These are phyloP conservation scores for Mortierella sp. DNA, from an alignment of 371 early-diverging fungal genomes.

Conservation along the genomic window DNA sequence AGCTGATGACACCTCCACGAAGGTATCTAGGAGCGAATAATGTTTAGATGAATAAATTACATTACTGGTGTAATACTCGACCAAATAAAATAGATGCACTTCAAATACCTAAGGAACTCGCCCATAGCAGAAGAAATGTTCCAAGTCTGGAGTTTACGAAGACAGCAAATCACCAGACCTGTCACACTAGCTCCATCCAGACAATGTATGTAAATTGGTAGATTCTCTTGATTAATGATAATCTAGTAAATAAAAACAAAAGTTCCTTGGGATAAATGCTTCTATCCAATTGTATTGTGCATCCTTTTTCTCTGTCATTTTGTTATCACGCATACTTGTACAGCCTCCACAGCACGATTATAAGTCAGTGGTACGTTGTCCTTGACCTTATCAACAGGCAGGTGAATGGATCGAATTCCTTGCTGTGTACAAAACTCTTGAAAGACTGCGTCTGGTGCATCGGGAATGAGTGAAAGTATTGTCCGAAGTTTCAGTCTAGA, in stretches of 20 bases:
- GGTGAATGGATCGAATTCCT: slow-evolving; percentile 75
- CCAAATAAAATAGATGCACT: not conserved
- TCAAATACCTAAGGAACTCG: slow-evolving; percentile 74
- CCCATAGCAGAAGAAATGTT: slow-evolving; percentile 75
- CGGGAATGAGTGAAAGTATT: slow-evolving; percentile 90
- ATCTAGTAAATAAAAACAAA: slow-evolving; percentile 58
- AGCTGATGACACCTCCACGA: slow-evolving; percentile 82
- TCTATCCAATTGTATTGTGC: no score
- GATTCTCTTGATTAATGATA: slow-evolving; percentile 79
- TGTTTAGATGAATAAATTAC: no score
- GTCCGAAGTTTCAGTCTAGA: slow-evolving; percentile 80
- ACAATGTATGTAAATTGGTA: slow-evolving; percentile 92
- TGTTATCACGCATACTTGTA: slow-evolving; percentile 64
- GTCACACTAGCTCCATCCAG: slow-evolving; percentile 93
- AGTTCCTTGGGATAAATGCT: not conserved
- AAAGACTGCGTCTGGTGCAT: slow-evolving; percentile 72
- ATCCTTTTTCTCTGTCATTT: not conserved
- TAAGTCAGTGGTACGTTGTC: slow-evolving; percentile 91
- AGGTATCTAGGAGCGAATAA: slow-evolving; percentile 64
- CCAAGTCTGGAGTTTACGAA: slow-evolving; percentile 95
- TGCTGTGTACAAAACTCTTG: slow-evolving; percentile 74
- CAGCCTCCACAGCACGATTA: slow-evolving; percentile 77
- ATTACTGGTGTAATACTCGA: no score
- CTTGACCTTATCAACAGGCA: slow-evolving; percentile 88
- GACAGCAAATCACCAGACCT: slow-evolving; percentile 84